Conservation (phyloP, 2,329 filamentous ascomycete genomes). For the Boeremia lycopersici region DNA sequence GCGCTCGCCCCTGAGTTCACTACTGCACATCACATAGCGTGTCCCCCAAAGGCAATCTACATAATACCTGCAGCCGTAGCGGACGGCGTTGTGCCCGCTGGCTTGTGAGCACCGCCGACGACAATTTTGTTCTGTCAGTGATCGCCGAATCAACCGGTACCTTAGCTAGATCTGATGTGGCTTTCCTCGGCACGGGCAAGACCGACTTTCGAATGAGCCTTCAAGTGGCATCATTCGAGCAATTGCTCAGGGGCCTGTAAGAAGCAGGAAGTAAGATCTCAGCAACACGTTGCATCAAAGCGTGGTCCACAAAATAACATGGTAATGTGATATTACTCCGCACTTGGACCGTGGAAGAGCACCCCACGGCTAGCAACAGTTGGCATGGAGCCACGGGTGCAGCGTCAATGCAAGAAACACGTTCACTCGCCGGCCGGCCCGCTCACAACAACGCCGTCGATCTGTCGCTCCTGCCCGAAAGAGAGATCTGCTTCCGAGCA, state of each 20-base stretch:
- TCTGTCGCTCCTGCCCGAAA: conserved; percentile 21
- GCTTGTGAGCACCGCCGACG: neutral
- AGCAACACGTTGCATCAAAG: conserved; percentile 4
- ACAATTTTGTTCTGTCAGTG: neutral
- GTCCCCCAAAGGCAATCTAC: conserved; percentile 3
- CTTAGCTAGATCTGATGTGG: conserved; percentile 5
- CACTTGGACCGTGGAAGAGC: conserved; percentile 7
- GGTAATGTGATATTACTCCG: conserved; percentile 8
- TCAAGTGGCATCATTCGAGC: conserved; percentile 4
- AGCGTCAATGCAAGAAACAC: conserved; percentile 11
- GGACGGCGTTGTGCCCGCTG: conserved; percentile 5
- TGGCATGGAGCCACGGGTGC: conserved; percentile 10
- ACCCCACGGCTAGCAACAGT: conserved; percentile 7
- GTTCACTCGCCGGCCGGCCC: conserved; percentile 19
- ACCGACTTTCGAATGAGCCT: conserved; percentile 6
- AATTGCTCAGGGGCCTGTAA: conserved; percentile 7
- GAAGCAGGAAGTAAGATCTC: neutral
- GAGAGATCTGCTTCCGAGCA: conserved; percentile 14
- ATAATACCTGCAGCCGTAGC: conserved; percentile 9
- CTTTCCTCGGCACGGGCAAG: conserved; percentile 6
- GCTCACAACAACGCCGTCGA: conserved; percentile 14
- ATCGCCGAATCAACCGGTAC: neutral
- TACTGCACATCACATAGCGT: neutral
- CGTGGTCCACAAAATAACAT: neutral
- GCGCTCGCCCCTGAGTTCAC: neutral